Base-by-base conservation (phyloP, 257 asterid species). In the Gentiana dahurica region DNA sequence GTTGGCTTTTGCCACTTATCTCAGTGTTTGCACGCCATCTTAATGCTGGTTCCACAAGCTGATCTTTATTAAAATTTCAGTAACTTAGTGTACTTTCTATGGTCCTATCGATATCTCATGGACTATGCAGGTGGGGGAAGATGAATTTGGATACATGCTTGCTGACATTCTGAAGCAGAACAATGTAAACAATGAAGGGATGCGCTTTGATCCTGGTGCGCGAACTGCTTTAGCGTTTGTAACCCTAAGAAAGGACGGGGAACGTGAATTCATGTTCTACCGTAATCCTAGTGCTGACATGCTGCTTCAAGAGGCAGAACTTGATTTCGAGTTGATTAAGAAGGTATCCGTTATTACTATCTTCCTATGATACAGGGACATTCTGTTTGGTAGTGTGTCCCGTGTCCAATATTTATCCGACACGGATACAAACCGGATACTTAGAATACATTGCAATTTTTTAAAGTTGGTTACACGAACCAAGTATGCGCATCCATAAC, bases 231-330 rank as follows among this genome's bases (percentile, higher is more conserved):
- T 92, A 68, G 99, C 97, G 8, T 92, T 92, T 59, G 97, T 92
- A 53, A 92, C 97, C 34, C 84, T 92, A 62, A 81, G 85, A 75
- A 85, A 81, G 36, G 95, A 89, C 61, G 99, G 99, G 64, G 99
- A 92, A 59, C 94, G 97, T 0, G 99, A 92, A 58, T 92, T 92
- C 85, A 92, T 92, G 97, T 92, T 92, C 63, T 92, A 88, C 38
- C 95, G 97, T 61, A 92, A 92, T 63, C 99, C 99, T 43, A 92
- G 97, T 73, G 99, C 99, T 47, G 99, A 92, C 69, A 92, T 92
- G 99, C 73, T 92, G 68, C 87, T 92, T 59, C 65, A 72, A 64
- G 95, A 78, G 65, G 58, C 68, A 12, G 97, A 92, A 70, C 97
- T 92, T 57, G 95, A 88, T 76, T 63, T 88, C 15, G 89, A 78